These are phyloP conservation scores for Pulveroboletus sp. DNA, from an alignment of 768 basidiomycete genomes.

Conservation along the genomic window DNA sequence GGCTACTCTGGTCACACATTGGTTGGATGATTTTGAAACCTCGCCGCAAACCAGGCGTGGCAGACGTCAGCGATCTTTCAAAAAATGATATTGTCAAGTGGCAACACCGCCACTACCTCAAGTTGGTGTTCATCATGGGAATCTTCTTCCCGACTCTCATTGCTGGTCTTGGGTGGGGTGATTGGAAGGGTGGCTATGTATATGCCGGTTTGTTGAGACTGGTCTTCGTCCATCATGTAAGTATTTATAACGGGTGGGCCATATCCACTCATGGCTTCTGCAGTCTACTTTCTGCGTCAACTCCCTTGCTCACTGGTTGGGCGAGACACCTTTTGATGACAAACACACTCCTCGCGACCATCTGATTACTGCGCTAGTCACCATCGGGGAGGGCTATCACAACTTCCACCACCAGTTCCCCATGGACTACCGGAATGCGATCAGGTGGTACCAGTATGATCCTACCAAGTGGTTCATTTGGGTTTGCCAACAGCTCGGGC, in stretches of 20 bases:
- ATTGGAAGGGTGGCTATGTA: conserved; percentile 80
- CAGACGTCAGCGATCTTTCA: conserved; percentile 82
- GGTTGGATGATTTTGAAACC: conserved; percentile 95
- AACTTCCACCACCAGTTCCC: conserved; percentile 98
- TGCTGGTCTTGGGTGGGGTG: conserved; percentile 79
- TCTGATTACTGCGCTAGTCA: conserved; percentile 81
- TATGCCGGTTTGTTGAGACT: conserved; percentile 79
- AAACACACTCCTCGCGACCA: conserved; percentile 93
- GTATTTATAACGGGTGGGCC: conserved; percentile 22
- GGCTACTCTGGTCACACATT: conserved; percentile 81
- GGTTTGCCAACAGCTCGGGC: conserved; percentile 44
- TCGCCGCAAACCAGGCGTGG: conserved; percentile 81
- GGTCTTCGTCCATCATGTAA: conserved; percentile 82
- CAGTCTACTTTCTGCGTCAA: conserved; percentile 97
- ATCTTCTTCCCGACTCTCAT: conserved; percentile 72
- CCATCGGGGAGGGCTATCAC: conserved; percentile 96
- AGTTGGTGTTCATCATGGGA: conserved; percentile 64
- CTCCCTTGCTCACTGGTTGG: conserved; percentile 95
- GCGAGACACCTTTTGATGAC: conserved; percentile 89
- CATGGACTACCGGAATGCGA: conserved; percentile 95
- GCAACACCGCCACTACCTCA: conserved; percentile 81
- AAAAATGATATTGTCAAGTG: conserved; percentile 77
- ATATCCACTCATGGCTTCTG: background rate
- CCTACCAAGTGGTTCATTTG: conserved; percentile 89
- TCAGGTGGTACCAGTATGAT: conserved; percentile 88